A percentile compares a stretch with the other conserved stretches of the same genome.
phyloP scores from a whole-genome alignment of 139 green algal species.

The Coccomyxa sp. region DNA sequence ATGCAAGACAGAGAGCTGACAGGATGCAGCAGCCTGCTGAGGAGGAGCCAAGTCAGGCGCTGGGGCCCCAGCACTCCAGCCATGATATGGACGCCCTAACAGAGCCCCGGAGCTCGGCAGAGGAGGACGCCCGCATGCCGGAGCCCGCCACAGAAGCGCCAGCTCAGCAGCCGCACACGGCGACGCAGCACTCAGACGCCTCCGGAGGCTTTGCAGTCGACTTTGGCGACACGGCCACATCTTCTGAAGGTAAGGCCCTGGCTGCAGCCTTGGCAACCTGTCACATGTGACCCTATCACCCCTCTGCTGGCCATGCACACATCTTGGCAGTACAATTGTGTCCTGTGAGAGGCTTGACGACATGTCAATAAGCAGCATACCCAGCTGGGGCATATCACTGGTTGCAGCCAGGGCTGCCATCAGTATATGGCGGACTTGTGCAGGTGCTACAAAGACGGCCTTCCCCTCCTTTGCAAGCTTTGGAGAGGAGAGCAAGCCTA shows the following conservation, averaged over 20 bases:
- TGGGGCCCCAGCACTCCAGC: too few relatives aligned
- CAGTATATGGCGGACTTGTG: background rate
- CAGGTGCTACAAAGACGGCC: background rate
- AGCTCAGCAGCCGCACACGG: background rate
- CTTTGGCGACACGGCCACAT: constrained; percentile 8
- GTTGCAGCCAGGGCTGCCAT: background rate
- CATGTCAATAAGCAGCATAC: too few relatives aligned
- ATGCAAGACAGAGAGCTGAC: background rate
- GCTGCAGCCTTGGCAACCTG: background rate
- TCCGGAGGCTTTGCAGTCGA: background rate
- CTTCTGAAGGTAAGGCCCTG: background rate
- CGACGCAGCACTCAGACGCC: background rate
- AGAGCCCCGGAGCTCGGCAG: background rate
- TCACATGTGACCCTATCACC: background rate
- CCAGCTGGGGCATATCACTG: background rate
- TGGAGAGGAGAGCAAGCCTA: background rate
- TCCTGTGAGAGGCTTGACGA: background rate
- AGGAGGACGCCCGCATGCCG: background rate
- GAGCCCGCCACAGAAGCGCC: background rate
- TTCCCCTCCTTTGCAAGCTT: background rate
- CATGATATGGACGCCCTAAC: too few relatives aligned
- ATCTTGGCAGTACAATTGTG: background rate
- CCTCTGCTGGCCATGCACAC: background rate
- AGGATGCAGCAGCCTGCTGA: background rate
- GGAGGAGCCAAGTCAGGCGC: too few relatives aligned